Evolutionary conservation across 1,284 basidiomycete genomes (phyloP), one percentile per base, ranked within the genome.

Genomic region (Chondrostereum purpureum): DNA sequence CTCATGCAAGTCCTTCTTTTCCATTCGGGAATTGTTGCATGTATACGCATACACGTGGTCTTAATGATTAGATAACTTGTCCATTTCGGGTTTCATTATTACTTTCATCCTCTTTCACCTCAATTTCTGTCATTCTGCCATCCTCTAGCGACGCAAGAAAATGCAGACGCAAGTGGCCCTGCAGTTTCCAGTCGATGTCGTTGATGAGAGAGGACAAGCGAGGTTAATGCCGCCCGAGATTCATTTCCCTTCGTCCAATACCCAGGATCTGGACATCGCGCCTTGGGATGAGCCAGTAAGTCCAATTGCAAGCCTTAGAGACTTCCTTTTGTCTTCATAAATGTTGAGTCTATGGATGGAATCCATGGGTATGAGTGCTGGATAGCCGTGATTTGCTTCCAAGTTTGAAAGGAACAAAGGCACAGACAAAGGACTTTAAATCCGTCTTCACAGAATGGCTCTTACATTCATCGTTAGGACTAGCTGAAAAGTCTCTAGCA

Each of bases 211-310:
- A 31, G 27, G 27, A 31, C 27, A 31, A n/a, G 27, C 27, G 8
- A 31, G 27, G 27, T 31, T 31, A n/a, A 31, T 31, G 27, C n/a
- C n/a, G n/a, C 27, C 27, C n/a, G 27, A 31, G 27, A 31, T 31
- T 31, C 27, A n/a, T 8, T 31, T 31, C n/a, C 27, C 27, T 8
- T 8, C 27, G 8, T 31, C 27, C 27, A 31, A 31, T n/a, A n/a
- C 27, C n/a, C 27, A 31, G 27, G 27, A 31, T 31, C 27, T 31
- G 27, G 27, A 31, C n/a, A 31, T 44, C 5, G 43, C 43, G 13
- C 43, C 43, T 6, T 44, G 43, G 43, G 36, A 14, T 18, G 43
- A 37, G 23, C 43, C 43, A 13, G 43, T 44, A 16, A 36, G 43
- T 21, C 4, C 12, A 10, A 33, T 33, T 33, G 14, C 10, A 33